These are phyloP conservation scores for Aspergillus taichungensis DNA, from an alignment of 495 filamentous ascomycete genomes.

Conservation along the genomic window DNA sequence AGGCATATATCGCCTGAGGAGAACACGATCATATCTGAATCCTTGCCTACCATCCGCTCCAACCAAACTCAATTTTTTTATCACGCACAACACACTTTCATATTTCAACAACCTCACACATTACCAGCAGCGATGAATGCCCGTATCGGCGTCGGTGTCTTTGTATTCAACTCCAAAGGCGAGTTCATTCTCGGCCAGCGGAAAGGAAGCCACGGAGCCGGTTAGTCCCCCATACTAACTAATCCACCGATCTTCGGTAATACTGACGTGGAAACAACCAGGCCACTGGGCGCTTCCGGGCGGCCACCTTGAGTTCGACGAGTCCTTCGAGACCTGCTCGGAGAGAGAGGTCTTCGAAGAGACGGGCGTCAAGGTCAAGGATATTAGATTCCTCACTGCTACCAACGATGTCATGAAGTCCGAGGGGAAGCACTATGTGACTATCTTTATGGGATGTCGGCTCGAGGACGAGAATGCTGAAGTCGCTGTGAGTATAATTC, in stretches of 20 bases:
- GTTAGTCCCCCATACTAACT: constrained; percentile 6
- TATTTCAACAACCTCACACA: background rate
- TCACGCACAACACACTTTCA: background rate
- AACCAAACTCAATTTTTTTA: background rate
- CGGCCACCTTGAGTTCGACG: constrained; percentile 60
- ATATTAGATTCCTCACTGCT: constrained; percentile 40
- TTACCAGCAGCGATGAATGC: constrained; percentile 7
- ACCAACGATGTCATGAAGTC: constrained; percentile 51
- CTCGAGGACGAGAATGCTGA: constrained; percentile 28
- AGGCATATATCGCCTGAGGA: no score
- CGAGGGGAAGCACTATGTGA: constrained; percentile 55
- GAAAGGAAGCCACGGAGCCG: constrained; percentile 29
- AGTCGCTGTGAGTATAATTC: constrained; percentile 40
- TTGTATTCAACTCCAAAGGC: constrained; percentile 19
- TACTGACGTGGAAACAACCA: background rate
- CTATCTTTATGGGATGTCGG: constrained; percentile 47
- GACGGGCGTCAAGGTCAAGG: constrained; percentile 46
- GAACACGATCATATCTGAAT: no score
- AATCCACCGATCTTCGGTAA: background rate
- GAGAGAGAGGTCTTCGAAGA: constrained; percentile 60
- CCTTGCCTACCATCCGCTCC: background rate
- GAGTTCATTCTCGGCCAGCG: constrained; percentile 27
- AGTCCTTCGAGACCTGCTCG: constrained; percentile 48
- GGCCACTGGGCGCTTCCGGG: constrained; percentile 58
- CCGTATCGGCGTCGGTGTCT: constrained; percentile 25